Evolutionary conservation across 169 alveolate species (phyloP).

Genomic region (Eimeria mitis): DNA sequence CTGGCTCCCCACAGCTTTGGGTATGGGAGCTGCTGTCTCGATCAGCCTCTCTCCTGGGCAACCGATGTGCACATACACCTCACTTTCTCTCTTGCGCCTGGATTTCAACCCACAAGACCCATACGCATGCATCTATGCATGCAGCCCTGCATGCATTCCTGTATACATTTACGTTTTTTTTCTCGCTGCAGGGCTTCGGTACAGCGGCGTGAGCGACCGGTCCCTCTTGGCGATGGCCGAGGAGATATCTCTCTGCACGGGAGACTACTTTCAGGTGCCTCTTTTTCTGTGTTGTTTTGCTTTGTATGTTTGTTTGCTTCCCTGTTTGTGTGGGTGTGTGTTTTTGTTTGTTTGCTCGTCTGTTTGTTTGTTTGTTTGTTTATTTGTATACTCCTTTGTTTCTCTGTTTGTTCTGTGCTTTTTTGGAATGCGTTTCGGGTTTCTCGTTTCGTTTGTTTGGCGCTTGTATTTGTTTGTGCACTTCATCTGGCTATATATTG

Average conservation of each 20-base stretch:
- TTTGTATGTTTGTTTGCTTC: neutral
- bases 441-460: neutral
- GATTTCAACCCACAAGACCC: neutral
- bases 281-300: neutral
- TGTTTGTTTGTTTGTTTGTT: no score
- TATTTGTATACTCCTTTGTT: no score
- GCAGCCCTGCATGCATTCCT: neutral
- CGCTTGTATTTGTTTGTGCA: neutral
- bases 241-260: slow-evolving; percentile 74
- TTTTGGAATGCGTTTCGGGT: neutral
- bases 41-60: neutral
- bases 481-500: neutral
- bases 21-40: slow-evolving; percentile 34
- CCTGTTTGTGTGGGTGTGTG: neutral
- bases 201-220: slow-evolving; percentile 71
- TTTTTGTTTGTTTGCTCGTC: neutral
- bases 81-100: neutral
- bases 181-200: slow-evolving; percentile 34
- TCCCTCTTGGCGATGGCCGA: slow-evolving; percentile 51
- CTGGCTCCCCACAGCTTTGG: slow-evolving; percentile 85
- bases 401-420: neutral
- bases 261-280: slow-evolving; percentile 84
- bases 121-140: neutral
- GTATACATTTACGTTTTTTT: neutral
- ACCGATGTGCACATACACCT: neutral